Percentiles rank a stretch among this genome's conserved stretches.
Evolutionary conservation across 2,329 filamentous ascomycete genomes (phyloP).

Genomic region (Scedosporium aurantiacum): DNA sequence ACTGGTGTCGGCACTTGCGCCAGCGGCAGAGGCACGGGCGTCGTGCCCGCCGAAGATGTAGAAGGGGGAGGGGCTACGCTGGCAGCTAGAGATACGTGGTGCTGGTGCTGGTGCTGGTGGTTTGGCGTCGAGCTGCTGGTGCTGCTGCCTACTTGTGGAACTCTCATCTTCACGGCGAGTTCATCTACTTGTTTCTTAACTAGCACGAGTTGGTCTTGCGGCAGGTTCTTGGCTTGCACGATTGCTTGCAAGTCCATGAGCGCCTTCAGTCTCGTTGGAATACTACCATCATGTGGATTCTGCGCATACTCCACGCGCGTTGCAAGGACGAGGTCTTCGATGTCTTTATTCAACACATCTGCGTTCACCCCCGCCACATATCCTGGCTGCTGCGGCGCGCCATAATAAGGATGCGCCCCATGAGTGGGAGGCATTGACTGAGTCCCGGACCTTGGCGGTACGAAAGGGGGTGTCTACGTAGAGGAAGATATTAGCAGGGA

Average conservation of each 20-base stretch:
- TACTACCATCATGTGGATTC: slow-evolving; percentile 63
- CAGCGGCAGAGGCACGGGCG: slow-evolving; percentile 13
- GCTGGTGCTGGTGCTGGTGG: slow-evolving; percentile 25
- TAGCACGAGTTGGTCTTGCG: slow-evolving; percentile 69
- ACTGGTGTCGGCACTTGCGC: slow-evolving; percentile 10
- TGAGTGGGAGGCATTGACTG: background rate
- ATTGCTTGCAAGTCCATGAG: slow-evolving; percentile 69
- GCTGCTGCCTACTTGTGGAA: slow-evolving; percentile 12
- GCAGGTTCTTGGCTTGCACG: slow-evolving; percentile 66
- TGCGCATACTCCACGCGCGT: slow-evolving; percentile 64
- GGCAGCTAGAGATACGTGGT: slow-evolving; percentile 10
- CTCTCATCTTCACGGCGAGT: slow-evolving; percentile 55
- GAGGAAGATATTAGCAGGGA: background rate
- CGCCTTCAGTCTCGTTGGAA: slow-evolving; percentile 72
- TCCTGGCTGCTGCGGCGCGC: background rate
- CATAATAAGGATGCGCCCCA: background rate
- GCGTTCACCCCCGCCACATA: slow-evolving; percentile 42
- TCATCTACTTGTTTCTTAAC: slow-evolving; percentile 78
- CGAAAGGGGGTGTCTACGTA: background rate
- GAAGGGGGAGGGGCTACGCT: slow-evolving; percentile 11
- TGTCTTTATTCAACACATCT: slow-evolving; percentile 71
- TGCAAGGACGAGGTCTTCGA: slow-evolving; percentile 64
- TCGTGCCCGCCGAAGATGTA: slow-evolving; percentile 12
- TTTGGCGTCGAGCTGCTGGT: slow-evolving; percentile 17
- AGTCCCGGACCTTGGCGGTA: background rate